Percentiles rank a stretch among this genome's conserved stretches.
Conservation (phyloP, 139 green algal genomes). For the Tetraselmis striata region DNA sequence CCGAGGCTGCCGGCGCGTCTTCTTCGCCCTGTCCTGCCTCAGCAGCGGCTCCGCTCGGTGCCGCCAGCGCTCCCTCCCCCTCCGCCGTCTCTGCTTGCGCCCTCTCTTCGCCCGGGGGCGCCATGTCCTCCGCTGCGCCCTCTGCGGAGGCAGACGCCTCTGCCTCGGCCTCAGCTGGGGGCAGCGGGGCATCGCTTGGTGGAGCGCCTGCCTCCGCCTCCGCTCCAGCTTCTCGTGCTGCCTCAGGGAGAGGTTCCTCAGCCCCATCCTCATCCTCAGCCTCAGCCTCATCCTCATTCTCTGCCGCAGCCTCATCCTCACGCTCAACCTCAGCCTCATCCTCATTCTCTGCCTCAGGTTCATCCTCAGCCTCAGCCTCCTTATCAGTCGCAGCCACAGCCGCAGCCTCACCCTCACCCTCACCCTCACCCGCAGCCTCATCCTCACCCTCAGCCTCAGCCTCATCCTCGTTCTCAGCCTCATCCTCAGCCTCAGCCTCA, state of each 20-base stretch:
- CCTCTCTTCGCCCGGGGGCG: too few species aligned
- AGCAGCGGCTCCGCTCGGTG: neutral
- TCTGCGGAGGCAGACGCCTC: too few species aligned
- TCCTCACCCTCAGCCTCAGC: neutral
- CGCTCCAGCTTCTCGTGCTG: too few species aligned
- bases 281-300: neutral
- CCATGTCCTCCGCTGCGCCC: too few species aligned
- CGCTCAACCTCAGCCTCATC: neutral
- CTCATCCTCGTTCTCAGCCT: neutral
- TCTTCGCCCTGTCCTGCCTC: too few species aligned
- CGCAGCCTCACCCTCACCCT: neutral
- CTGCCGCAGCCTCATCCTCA: neutral
- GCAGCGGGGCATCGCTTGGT: too few species aligned
- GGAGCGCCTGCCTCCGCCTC: too few species aligned
- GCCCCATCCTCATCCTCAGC: too few species aligned
- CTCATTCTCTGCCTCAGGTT: neutral
- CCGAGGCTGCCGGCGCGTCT: too few species aligned
- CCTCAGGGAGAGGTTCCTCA: too few species aligned
- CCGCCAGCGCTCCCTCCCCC: neutral
- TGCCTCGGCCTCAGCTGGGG: too few species aligned
- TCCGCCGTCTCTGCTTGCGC: neutral
- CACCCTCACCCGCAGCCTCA: neutral
- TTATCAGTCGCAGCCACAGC: neutral
- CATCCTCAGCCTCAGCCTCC: neutral
- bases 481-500: neutral